Percentiles rank a stretch among this genome's conserved stretches.
Evolutionary conservation across 2,329 filamentous ascomycete genomes (phyloP).

Genomic region (Ceratocystis eucalypticola): DNA sequence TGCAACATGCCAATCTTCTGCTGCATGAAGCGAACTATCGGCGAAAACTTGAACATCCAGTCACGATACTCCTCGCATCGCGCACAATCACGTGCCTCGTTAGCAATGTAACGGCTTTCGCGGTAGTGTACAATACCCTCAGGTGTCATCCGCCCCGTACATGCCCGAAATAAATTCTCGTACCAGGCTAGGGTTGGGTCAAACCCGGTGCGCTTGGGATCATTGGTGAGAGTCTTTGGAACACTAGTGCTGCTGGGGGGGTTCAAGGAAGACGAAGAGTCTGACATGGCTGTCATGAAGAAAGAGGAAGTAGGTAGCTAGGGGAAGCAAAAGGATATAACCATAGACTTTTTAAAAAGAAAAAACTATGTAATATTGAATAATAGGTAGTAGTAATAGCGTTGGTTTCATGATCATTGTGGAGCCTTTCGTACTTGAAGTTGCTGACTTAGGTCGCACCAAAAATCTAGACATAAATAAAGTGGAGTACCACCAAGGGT

Average conservation of each 20-base stretch:
- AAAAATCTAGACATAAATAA: not conserved
- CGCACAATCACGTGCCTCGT: constrained; percentile 66
- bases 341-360: too few species aligned
- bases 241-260: not conserved
- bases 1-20: constrained; percentile 70
- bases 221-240: constrained; percentile 36
- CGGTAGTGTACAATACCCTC: constrained; percentile 65
- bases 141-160: constrained; percentile 57
- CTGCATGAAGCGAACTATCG: constrained; percentile 73
- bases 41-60: constrained; percentile 73
- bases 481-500: not conserved
- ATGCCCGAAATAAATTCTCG: constrained; percentile 74
- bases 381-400: not conserved
- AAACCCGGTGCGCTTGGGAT: constrained; percentile 49
- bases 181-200: constrained; percentile 50
- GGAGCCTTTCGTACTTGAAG: not conserved
- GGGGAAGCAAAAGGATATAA: not conserved
- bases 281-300: constrained; percentile 2
- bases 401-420: not conserved
- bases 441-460: constrained; percentile 1
- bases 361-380: not conserved
- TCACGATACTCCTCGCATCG: constrained; percentile 71
- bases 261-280: not conserved
- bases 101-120: constrained; percentile 56
- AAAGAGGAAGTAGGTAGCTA: not conserved